phyloP scores from a whole-genome alignment of 108 stramenopile species.

The Nitzschia inconspicua region DNA sequence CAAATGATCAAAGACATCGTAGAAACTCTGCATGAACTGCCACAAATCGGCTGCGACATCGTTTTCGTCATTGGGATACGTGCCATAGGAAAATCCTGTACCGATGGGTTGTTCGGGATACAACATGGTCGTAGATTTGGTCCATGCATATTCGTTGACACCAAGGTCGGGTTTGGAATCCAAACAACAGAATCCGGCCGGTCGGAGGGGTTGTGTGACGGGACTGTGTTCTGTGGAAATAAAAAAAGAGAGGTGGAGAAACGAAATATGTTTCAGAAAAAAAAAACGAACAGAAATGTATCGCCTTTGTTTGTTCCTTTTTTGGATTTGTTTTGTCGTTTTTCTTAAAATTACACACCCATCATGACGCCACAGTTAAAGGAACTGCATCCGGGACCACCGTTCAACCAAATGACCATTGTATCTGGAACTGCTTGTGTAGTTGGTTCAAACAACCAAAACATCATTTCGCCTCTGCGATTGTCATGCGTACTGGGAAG shows the following conservation, averaged over 20 bases:
- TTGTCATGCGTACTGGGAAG: not conserved
- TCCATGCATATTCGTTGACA: conserved; percentile 32
- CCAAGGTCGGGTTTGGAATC: conserved; percentile 4
- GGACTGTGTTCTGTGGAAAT: conserved; percentile 39
- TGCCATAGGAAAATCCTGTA: conserved; percentile 66
- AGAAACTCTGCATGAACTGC: conserved; percentile 43
- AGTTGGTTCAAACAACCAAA: conserved; percentile 37
- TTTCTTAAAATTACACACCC: too few relatives aligned
- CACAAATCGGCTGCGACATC: conserved; percentile 37
- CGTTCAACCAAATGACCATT: not conserved
- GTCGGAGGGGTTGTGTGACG: conserved; percentile 20
- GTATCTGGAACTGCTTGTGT: conserved; percentile 14
- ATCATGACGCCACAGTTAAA: conserved; percentile 44
- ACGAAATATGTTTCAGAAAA: too few relatives aligned
- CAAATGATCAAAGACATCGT: conserved; percentile 18
- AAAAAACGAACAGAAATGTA: too few relatives aligned
- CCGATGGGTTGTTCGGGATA: conserved; percentile 76
- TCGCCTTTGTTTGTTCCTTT: too few relatives aligned
- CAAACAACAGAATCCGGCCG: conserved; percentile 20
- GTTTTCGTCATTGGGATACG: conserved; percentile 34
- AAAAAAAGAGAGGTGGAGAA: too few relatives aligned
- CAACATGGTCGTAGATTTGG: conserved; percentile 53
- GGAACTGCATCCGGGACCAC: conserved; percentile 48
- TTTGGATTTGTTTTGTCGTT: too few relatives aligned
- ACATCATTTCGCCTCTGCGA: conserved; percentile 26